A percentile compares a stretch with the other conserved stretches of the same genome.
Evolutionary conservation across 495 filamentous ascomycete species (phyloP).

Genomic region (Baudoinia panamericana): DNA sequence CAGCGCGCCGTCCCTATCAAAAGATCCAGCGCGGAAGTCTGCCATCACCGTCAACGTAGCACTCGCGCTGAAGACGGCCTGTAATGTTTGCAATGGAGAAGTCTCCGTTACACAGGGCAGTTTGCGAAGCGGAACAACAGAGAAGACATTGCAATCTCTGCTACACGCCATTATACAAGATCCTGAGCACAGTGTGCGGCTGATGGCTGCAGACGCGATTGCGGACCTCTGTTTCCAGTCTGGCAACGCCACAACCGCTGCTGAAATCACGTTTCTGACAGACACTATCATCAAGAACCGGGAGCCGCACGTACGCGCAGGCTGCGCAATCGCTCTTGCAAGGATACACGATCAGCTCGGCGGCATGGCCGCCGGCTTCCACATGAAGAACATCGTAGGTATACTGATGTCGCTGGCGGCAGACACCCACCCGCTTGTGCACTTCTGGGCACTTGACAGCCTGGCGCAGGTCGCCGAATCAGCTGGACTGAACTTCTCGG

Average conservation of each 20-base stretch:
- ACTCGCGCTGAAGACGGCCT: conserved; percentile 59
- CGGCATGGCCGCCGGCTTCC: conserved; percentile 95
- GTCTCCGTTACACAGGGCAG: conserved; percentile 58
- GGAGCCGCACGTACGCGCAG: conserved; percentile 83
- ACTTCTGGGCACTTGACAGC: conserved; percentile 89
- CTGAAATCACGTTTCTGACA: conserved; percentile 80
- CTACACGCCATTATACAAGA: conserved; percentile 58
- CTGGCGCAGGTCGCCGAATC: conserved; percentile 81
- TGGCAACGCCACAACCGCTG: conserved; percentile 72
- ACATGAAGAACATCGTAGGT: conserved; percentile 88
- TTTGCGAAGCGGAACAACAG: conserved; percentile 59
- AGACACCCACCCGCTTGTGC: conserved; percentile 90
- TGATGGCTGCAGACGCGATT: conserved; percentile 74
- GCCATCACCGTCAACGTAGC: conserved; percentile 86
- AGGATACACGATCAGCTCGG: conserved; percentile 91
- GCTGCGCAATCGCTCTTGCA: conserved; percentile 85
- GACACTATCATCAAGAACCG: conserved; percentile 87
- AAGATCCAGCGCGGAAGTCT: conserved; percentile 76
- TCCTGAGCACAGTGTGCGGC: conserved; percentile 71
- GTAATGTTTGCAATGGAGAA: conserved; percentile 76
- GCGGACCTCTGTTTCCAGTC: conserved; percentile 79
- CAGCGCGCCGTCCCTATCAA: conserved; percentile 61
- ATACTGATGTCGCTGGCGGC: conserved; percentile 91
- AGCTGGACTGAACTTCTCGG: conserved; percentile 80
- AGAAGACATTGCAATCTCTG: conserved; percentile 77